Evolutionary conservation across 305 asterid species (phyloP).

Genomic region (Fraxinus angustifolia): DNA sequence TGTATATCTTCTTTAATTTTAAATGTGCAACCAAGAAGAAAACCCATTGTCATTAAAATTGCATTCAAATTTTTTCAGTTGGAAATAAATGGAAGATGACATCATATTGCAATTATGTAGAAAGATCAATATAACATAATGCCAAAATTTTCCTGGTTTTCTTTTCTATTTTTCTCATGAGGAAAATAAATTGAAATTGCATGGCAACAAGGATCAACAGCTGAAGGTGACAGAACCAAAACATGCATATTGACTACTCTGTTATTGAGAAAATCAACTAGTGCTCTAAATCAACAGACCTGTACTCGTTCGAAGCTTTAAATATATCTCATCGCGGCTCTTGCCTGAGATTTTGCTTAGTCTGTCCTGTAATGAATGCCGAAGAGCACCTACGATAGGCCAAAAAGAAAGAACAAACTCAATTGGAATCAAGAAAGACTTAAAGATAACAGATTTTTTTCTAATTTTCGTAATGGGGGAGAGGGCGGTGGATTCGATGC

Average conservation of each 20-base stretch:
- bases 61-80: background rate
- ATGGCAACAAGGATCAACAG: background rate
- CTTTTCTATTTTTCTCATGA: background rate
- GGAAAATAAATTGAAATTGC: background rate
- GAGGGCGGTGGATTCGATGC: conserved; percentile 2
- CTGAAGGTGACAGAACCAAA: conserved; percentile 7
- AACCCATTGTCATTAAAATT: background rate
- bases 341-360: conserved; percentile 80
- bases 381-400: conserved; percentile 73
- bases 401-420: conserved; percentile 25
- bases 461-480: background rate
- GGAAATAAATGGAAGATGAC: background rate
- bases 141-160: background rate
- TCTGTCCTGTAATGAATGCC: conserved; percentile 89
- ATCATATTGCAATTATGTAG: background rate
- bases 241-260: conserved; percentile 1
- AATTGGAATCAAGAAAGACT: conserved; percentile 16
- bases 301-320: conserved; percentile 94
- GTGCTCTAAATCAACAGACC: conserved; percentile 42
- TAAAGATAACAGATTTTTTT: background rate
- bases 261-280: conserved; percentile 1
- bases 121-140: background rate
- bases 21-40: background rate
- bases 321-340: conserved; percentile 82
- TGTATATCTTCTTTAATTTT: background rate